These are phyloP conservation scores for Globisporangium megalacanthum DNA, from an alignment of 352 stramenopile species.

Conservation along the genomic window DNA sequence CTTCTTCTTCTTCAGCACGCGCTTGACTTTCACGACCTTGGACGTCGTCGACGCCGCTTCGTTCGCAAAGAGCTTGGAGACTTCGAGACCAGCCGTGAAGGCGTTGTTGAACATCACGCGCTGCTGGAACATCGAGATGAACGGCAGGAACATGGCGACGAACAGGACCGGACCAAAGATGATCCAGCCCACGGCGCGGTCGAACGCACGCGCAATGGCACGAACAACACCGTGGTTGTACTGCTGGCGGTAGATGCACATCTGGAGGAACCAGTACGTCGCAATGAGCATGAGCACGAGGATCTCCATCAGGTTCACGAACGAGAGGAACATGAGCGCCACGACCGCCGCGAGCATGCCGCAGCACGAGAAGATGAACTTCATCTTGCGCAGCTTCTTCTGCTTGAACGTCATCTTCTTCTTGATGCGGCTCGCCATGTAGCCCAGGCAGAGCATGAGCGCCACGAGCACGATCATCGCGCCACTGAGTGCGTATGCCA, in stretches of 20 bases:
- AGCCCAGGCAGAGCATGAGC: constrained; percentile 73
- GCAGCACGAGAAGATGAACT: constrained; percentile 74
- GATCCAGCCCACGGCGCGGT: constrained; percentile 82
- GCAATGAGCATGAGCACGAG: constrained; percentile 63
- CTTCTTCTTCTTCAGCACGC: constrained; percentile 88
- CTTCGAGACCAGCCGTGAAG: constrained; percentile 83
- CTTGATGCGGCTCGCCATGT: constrained; percentile 78
- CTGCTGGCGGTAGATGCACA: constrained; percentile 70
- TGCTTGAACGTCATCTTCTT: constrained; percentile 91
- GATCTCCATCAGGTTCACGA: constrained; percentile 71
- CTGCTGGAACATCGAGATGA: constrained; percentile 85
- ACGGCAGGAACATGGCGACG: constrained; percentile 86
- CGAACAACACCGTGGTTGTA: constrained; percentile 84
- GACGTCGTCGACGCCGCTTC: constrained; percentile 71
- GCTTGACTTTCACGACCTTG: constrained; percentile 84
- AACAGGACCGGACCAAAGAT: constrained; percentile 87
- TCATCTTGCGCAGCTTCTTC: constrained; percentile 85
- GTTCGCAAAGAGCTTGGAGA: constrained; percentile 87
- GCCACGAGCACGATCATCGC: constrained; percentile 66
- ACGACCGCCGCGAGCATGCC: constrained; percentile 57
- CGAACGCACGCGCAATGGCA: constrained; percentile 59
- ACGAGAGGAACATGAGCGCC: constrained; percentile 60
- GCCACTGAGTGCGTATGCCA: constrained; percentile 57
- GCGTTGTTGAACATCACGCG: constrained; percentile 90
- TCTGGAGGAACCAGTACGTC: constrained; percentile 85